These are phyloP conservation scores for Exophiala bonariae DNA, from an alignment of 2,329 filamentous ascomycete species.

Conservation along the genomic window DNA sequence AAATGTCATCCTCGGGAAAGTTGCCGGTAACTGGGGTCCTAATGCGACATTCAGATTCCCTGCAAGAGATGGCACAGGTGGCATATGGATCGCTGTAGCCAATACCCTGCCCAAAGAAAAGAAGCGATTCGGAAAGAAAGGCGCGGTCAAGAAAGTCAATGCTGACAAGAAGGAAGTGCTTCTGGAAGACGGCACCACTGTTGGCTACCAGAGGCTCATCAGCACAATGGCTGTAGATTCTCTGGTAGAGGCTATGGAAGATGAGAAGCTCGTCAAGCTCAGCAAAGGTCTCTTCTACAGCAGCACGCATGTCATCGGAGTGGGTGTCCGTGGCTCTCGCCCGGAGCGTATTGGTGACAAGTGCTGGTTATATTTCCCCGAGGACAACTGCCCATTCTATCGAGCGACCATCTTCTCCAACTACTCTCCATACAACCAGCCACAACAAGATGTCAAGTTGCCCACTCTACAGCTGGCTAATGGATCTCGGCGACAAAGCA, in stretches of 20 bases:
- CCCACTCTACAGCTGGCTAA: slow-evolving; percentile 82
- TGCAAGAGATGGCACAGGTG: slow-evolving; percentile 89
- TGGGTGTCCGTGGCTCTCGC: slow-evolving; percentile 86
- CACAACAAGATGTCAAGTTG: slow-evolving; percentile 76
- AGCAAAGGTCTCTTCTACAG: slow-evolving; percentile 96
- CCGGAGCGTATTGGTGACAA: slow-evolving; percentile 98
- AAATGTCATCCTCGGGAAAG: slow-evolving; percentile 95
- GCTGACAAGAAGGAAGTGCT: slow-evolving; percentile 80
- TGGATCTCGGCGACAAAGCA: slow-evolving; percentile 74
- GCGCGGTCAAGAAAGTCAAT: slow-evolving; percentile 82
- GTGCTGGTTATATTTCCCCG: slow-evolving; percentile 99
- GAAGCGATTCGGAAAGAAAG: slow-evolving; percentile 82
- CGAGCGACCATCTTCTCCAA: slow-evolving; percentile 99
- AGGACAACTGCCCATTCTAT: slow-evolving; percentile 99
- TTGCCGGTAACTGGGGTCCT: slow-evolving; percentile 95
- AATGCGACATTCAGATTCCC: slow-evolving; percentile 99
- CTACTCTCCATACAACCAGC: slow-evolving; percentile 99
- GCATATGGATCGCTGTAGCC: slow-evolving; percentile 98
- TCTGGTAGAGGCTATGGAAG: slow-evolving; percentile 81
- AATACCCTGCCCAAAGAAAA: slow-evolving; percentile 91
- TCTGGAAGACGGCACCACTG: slow-evolving; percentile 78
- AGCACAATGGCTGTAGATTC: slow-evolving; percentile 95
- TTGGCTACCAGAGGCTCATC: slow-evolving; percentile 89
- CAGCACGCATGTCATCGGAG: slow-evolving; percentile 93
- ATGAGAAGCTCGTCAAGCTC: slow-evolving; percentile 77